Evolutionary conservation across 768 basidiomycete species (phyloP), one percentile per base, ranked within the genome.

Genomic region (Harrya chromipes): DNA sequence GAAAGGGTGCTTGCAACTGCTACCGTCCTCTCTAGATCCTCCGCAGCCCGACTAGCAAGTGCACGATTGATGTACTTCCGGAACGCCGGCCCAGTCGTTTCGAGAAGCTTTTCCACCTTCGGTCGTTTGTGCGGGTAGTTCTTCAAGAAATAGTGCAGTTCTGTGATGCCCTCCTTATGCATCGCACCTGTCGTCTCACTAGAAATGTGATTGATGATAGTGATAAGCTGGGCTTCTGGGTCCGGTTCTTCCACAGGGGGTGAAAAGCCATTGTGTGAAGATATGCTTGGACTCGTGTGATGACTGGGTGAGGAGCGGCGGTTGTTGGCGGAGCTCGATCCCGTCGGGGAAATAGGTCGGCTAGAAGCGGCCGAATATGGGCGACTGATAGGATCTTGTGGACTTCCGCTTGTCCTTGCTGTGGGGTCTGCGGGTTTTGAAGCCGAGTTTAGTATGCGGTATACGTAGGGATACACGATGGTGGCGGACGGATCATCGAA

Each of bases 401-500:
- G 59, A 37, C 65, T 60, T 40, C 59, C 54, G 43, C 56, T 50
- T 31, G 58, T 26, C 45, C 62, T 59, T 45, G 54, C n/a, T 24
- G 54, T 44, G 29, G 68, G 60, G 17, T 64, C 69, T 21, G 78
- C 75, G 17, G 70, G 66, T 41, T 75, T 74, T 16, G 79, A 68
- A 43, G 71, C 76, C 2, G 90, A 82, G 61, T 94, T 94, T 23
- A 94, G 74, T 49, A 94, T 93, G 29, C 92, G 83, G 66, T 91
- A 93, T 37, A 97, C 92, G 59, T 95, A 97, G 26, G 92, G 91
- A 65, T 95, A 95, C 17, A 95, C 93, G 55, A 94, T 94, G 8
- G 91, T 93, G n/a, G 90, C 91, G 6, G 93, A 94, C n/a, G 93
- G 89, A 64, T 94, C 91, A 57, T 95, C 94, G 60, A 98, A 97